Evolutionary conservation across 2,329 filamentous ascomycete species (phyloP).

Genomic region (Diplodia corticola): DNA sequence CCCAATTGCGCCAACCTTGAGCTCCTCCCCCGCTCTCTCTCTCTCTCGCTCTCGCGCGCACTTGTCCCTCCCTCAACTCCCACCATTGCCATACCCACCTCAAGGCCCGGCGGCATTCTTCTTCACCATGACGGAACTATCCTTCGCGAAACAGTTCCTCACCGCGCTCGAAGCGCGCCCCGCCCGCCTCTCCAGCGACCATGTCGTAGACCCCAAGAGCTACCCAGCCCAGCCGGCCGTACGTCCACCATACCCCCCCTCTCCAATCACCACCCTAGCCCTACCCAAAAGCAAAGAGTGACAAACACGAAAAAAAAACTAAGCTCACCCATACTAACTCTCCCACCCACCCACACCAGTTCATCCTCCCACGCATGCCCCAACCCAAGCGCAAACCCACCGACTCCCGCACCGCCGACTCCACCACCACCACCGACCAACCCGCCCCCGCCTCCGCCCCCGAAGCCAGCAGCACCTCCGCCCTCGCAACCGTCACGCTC

Average conservation of each 20-base stretch:
- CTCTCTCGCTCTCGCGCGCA: not conserved
- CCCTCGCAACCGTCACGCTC: constrained; percentile 57
- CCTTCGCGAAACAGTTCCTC: constrained; percentile 84
- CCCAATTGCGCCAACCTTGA: not conserved
- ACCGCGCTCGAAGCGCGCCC: constrained; percentile 75
- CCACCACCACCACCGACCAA: constrained; percentile 32
- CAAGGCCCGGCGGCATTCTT: no score
- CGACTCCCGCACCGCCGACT: constrained; percentile 51
- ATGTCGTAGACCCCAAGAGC: constrained; percentile 81
- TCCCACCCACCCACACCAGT: constrained; percentile 50
- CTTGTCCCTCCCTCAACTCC: not conserved
- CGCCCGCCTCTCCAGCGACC: constrained; percentile 79
- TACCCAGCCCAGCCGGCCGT: constrained; percentile 78
- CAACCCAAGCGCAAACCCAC: constrained; percentile 52
- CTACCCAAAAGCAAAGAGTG: no score
- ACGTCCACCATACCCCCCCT: constrained; percentile 40
- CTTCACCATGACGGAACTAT: constrained; percentile 60
- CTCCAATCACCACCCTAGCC: not conserved
- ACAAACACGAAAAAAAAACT: constrained; percentile 56
- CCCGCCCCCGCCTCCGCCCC: constrained; percentile 30
- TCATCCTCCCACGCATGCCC: constrained; percentile 60
- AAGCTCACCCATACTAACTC: not conserved
- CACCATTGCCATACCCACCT: not conserved
- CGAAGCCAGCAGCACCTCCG: constrained; percentile 24
- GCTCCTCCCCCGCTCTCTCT: not conserved